Evolutionary conservation across 345 rosid species (phyloP), one percentile per base, ranked within the genome.

Genomic region (Psidium friedrichsthalianum): DNA sequence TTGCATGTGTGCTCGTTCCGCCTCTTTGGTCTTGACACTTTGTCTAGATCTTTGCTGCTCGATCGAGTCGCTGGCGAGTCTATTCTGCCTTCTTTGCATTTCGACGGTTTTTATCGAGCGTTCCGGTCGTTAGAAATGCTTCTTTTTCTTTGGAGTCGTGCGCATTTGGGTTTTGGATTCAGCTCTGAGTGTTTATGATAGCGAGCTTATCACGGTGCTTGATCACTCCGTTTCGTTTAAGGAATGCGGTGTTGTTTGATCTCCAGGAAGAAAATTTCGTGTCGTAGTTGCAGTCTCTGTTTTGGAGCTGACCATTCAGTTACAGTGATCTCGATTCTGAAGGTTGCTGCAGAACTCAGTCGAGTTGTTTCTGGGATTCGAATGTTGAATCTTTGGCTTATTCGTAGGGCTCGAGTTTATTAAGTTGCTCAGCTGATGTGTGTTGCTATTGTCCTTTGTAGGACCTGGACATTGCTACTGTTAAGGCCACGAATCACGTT

Each of bases 401-500:
- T 10, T 85, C 69, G 6, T 15, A 56, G 11, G 24, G 53, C 74
- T 12, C 10, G 32, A 22, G 61, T 85, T 58, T 51, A 85, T 40
- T 40, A 4, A 40, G 40, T 40, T 40, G 40, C 40, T 40, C 40
- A 40, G 55, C 83, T 27, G 47, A 21, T 78, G 25, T 76, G 21
- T 53, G 56, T 18, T 53, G 56, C 6, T 53, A 18, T 16, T 57
- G 85, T 53, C 21, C 53, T 64, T 64, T 85, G 83, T 88, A 95
- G 99, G 99, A 97, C 82, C 90, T 95, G 95, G 99, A 97, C 89
- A 92, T 97, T 88, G 95, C 98, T 84, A 94, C 93, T 86, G 98
- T 95, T 24, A 95, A 91, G 88, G n/a, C 98, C 59, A 95, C 99
- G 4, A 97, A 97, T 90, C 99, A 97, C 88, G 94, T 93, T 49